A percentile compares a stretch with the other conserved stretches of the same genome.
phyloP scores from a whole-genome alignment of 371 early-diverging fungal species.

The Mucor sp. region DNA sequence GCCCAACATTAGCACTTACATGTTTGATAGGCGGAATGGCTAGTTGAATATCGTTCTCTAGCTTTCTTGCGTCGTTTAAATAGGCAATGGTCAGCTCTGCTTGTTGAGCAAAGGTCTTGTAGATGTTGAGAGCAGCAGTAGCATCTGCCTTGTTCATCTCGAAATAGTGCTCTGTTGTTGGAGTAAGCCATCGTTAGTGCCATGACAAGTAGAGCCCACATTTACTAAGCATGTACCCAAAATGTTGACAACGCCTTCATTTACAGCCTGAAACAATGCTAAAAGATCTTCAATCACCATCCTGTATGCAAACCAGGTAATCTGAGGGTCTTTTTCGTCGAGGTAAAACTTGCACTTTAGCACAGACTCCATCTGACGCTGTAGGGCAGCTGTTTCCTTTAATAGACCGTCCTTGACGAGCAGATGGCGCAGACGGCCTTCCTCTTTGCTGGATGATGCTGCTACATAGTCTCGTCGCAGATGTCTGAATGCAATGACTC shows the following conservation, averaged over 20 bases:
- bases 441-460: slow-evolving; percentile 31
- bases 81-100: slow-evolving; percentile 80
- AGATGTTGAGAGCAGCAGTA: slow-evolving; percentile 73
- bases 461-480: slow-evolving; percentile 75
- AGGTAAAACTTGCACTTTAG: slow-evolving; percentile 83
- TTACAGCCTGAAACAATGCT: slow-evolving; percentile 84
- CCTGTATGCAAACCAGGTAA: slow-evolving; percentile 83
- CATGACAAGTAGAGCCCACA: neutral
- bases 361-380: slow-evolving; percentile 77
- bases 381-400: slow-evolving; percentile 73
- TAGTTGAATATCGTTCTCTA: slow-evolving; percentile 72
- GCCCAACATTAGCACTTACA: slow-evolving; percentile 42
- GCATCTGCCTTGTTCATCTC: slow-evolving; percentile 83
- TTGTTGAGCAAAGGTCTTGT: slow-evolving; percentile 84
- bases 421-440: slow-evolving; percentile 54
- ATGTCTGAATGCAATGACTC: slow-evolving; percentile 72
- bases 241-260: slow-evolving; percentile 92
- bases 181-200: neutral
- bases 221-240: slow-evolving; percentile 51
- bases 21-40: slow-evolving; percentile 84
- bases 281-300: slow-evolving; percentile 84
- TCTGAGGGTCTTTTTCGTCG: slow-evolving; percentile 84
- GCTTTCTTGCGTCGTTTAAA: slow-evolving; percentile 74
- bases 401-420: slow-evolving; percentile 71
- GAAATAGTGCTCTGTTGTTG: slow-evolving; percentile 74